These are phyloP conservation scores for Clarireedia paspali DNA, from an alignment of 2,329 filamentous ascomycete species.

Conservation along the genomic window DNA sequence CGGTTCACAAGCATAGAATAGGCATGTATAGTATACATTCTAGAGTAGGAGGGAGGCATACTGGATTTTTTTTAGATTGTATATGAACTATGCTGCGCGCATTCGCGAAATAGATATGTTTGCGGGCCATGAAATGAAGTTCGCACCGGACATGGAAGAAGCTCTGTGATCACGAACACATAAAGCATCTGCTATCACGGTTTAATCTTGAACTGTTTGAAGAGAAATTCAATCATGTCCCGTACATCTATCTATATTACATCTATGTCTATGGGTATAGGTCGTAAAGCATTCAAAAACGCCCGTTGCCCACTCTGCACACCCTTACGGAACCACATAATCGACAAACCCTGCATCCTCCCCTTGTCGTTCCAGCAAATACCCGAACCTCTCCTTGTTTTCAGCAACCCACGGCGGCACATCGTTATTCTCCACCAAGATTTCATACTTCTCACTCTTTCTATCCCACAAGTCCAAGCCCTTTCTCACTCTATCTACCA, in stretches of 20 bases:
- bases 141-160: too few species aligned
- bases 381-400: conserved; percentile 16
- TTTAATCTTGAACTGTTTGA: too few species aligned
- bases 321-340: conserved; percentile 20
- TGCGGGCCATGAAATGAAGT: too few species aligned
- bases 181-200: too few species aligned
- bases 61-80: neutral
- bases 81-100: neutral
- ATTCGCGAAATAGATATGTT: too few species aligned
- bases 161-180: too few species aligned
- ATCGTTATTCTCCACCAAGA: conserved; percentile 34
- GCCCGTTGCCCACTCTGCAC: neutral
- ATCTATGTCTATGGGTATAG: too few species aligned
- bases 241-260: too few species aligned
- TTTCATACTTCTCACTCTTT: conserved; percentile 27
- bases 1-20: neutral
- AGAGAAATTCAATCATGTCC: too few species aligned
- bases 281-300: too few species aligned
- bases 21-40: neutral
- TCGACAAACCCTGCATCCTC: conserved; percentile 19
- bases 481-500: conserved; percentile 34
- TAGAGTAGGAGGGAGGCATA: neutral
- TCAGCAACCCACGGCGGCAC: conserved; percentile 33
- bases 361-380: conserved; percentile 18
- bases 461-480: conserved; percentile 37